Percentiles rank a stretch among this genome's conserved stretches.
Evolutionary conservation across 495 filamentous ascomycete species (phyloP).

Genomic region (Neurospora discreta): DNA sequence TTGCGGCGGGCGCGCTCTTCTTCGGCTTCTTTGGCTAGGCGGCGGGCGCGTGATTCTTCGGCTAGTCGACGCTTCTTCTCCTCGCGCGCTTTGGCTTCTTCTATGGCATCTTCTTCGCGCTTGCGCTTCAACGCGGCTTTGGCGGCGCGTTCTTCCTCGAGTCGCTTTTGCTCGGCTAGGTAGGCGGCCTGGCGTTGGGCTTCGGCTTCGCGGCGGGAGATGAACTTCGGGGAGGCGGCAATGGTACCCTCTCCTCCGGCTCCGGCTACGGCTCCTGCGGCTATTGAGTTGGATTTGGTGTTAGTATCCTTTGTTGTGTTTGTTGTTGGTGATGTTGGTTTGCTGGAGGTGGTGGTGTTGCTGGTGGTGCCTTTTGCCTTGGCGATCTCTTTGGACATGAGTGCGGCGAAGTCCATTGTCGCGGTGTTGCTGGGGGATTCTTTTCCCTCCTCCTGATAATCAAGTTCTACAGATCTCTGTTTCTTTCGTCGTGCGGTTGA

Average conservation of each 20-base stretch:
- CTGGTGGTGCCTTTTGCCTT: constrained; percentile 46
- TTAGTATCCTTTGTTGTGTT: constrained; percentile 32
- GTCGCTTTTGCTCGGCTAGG: constrained; percentile 59
- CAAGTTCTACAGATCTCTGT: neutral
- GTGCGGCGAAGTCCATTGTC: constrained; percentile 83
- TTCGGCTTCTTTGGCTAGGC: constrained; percentile 59
- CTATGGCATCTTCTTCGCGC: constrained; percentile 75
- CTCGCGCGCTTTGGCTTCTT: constrained; percentile 54
- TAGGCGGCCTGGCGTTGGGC: constrained; percentile 72
- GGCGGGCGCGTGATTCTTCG: constrained; percentile 57
- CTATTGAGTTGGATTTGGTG: constrained; percentile 6
- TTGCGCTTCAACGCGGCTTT: constrained; percentile 67
- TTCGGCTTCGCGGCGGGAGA: constrained; percentile 80
- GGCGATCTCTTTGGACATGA: constrained; percentile 84
- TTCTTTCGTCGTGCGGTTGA: neutral
- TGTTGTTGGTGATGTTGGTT: constrained; percentile 10
- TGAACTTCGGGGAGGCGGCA: constrained; percentile 49
- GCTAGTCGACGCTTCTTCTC: constrained; percentile 71
- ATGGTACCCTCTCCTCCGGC: neutral
- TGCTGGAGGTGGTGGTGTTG: neutral
- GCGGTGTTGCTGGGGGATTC: constrained; percentile 10
- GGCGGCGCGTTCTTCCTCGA: constrained; percentile 57
- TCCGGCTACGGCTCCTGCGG: neutral
- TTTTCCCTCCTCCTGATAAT: neutral
- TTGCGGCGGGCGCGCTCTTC: constrained; percentile 39